Percentiles rank a stretch among this genome's conserved stretches.
Conservation (phyloP, 192 early-diverging fungal species). For the Dispira simplex region DNA sequence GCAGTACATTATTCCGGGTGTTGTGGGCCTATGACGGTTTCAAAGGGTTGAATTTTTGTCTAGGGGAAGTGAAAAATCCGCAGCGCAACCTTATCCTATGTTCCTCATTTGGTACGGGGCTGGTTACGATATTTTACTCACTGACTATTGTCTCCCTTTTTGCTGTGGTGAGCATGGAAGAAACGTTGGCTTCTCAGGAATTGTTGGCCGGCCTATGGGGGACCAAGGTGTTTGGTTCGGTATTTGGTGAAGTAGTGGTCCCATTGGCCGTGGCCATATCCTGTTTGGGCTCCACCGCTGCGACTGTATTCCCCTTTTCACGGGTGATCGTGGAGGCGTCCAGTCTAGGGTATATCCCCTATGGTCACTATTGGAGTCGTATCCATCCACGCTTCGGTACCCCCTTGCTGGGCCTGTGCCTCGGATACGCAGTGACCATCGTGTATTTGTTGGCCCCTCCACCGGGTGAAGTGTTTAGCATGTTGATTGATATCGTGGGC, state of each 20-base stretch:
- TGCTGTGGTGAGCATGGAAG: slow-evolving; percentile 48
- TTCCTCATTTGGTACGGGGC: slow-evolving; percentile 28
- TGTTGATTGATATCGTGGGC: slow-evolving; percentile 15
- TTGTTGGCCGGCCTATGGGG: slow-evolving; percentile 41
- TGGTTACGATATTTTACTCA: slow-evolving; percentile 48
- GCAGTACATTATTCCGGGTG: slow-evolving; percentile 30
- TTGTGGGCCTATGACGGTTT: slow-evolving; percentile 42
- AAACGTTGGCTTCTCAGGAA: slow-evolving; percentile 42
- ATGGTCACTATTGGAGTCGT: slow-evolving; percentile 21
- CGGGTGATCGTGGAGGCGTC: slow-evolving; percentile 33
- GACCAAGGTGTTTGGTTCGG: slow-evolving; percentile 31
- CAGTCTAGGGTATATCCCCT: slow-evolving; percentile 33
- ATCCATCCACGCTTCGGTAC: slow-evolving; percentile 28
- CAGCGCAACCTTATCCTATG: slow-evolving; percentile 46
- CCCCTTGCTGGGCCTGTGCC: slow-evolving; percentile 25
- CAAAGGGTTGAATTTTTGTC: slow-evolving; percentile 65
- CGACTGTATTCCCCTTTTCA: slow-evolving; percentile 30
- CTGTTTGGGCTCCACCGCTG: slow-evolving; percentile 30
- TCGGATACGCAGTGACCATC: slow-evolving; percentile 28
- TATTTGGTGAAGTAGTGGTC: slow-evolving; percentile 31
- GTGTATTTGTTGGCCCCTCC: slow-evolving; percentile 27
- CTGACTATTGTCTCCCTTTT: slow-evolving; percentile 72
- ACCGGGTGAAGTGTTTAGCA: slow-evolving; percentile 24
- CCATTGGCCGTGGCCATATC: slow-evolving; percentile 32
- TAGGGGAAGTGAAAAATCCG: slow-evolving; percentile 70